phyloP scores from a whole-genome alignment of 495 filamentous ascomycete genomes.

The Hyaloscypha variabilis region DNA sequence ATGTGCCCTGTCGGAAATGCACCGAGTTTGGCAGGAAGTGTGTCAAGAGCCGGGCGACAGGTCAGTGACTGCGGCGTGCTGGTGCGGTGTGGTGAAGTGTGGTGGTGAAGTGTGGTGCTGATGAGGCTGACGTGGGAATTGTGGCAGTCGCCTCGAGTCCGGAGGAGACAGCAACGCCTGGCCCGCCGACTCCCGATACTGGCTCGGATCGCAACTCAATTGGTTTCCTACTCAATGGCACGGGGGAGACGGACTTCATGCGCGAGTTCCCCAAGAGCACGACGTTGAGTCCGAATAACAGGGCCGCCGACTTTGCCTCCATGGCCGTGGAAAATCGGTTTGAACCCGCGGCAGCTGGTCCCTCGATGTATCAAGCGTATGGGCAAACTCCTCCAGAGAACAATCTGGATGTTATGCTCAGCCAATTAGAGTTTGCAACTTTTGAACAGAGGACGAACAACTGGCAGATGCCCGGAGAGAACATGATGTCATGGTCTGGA shows the following conservation, averaged over 20 bases:
- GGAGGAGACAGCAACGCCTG: constrained; percentile 17
- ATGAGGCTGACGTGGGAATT: background rate
- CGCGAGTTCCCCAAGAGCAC: constrained; percentile 27
- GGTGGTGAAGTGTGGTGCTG: background rate
- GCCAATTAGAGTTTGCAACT: constrained; percentile 23
- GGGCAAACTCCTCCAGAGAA: constrained; percentile 16
- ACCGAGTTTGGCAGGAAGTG: constrained; percentile 33
- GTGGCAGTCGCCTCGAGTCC: constrained; percentile 23
- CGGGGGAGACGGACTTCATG: constrained; percentile 28
- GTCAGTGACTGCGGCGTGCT: constrained; percentile 13
- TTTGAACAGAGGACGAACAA: constrained; percentile 28
- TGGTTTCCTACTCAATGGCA: constrained; percentile 31
- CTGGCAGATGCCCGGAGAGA: constrained; percentile 28
- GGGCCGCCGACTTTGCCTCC: background rate
- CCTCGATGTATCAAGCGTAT: constrained; percentile 16
- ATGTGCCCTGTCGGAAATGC: constrained; percentile 32
- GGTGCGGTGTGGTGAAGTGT: background rate
- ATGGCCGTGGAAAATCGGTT: background rate
- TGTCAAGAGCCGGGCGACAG: constrained; percentile 27
- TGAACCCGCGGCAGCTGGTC: background rate
- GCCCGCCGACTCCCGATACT: constrained; percentile 25
- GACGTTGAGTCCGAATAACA: constrained; percentile 19
- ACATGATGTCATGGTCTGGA: constrained; percentile 23
- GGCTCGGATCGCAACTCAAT: constrained; percentile 33
- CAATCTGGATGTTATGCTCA: constrained; percentile 26